Conservation (phyloP, 257 asterid species). For the Solanum ossicruentum region DNA sequence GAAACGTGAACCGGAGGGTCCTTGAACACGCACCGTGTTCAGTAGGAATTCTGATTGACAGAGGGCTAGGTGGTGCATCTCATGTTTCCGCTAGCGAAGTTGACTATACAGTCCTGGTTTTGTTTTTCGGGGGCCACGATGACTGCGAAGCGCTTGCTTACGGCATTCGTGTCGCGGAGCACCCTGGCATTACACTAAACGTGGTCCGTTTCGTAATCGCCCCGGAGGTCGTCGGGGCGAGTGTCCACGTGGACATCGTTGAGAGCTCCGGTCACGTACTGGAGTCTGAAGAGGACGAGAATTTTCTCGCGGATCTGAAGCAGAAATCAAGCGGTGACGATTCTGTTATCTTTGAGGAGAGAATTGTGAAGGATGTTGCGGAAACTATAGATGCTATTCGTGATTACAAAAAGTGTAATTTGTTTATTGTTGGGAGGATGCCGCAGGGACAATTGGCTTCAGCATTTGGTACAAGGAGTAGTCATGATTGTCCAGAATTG, state of each 20-base stretch:
- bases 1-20: slow-evolving; percentile 31
- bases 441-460: not conserved
- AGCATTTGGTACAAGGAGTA: not conserved
- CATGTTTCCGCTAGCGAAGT: slow-evolving; percentile 50
- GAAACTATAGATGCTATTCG: not conserved
- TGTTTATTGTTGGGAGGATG: slow-evolving; percentile 4
- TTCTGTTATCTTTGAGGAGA: not conserved
- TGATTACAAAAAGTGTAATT: not conserved
- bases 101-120: slow-evolving; percentile 9
- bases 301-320: not conserved
- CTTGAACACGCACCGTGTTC: slow-evolving; percentile 44
- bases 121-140: slow-evolving; percentile 36
- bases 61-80: slow-evolving; percentile 46
- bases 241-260: not conserved
- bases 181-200: slow-evolving; percentile 6
- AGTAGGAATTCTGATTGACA: slow-evolving; percentile 29
- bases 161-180: not conserved
- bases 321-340: not conserved
- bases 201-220: not conserved
- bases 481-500: slow-evolving; percentile 1
- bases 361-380: not conserved
- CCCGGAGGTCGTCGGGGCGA: not conserved
- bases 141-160: not conserved
- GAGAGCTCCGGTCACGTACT: not conserved
- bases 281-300: not conserved